phyloP scores from a whole-genome alignment of 371 early-diverging fungal genomes.

The Mortierella sp. region DNA sequence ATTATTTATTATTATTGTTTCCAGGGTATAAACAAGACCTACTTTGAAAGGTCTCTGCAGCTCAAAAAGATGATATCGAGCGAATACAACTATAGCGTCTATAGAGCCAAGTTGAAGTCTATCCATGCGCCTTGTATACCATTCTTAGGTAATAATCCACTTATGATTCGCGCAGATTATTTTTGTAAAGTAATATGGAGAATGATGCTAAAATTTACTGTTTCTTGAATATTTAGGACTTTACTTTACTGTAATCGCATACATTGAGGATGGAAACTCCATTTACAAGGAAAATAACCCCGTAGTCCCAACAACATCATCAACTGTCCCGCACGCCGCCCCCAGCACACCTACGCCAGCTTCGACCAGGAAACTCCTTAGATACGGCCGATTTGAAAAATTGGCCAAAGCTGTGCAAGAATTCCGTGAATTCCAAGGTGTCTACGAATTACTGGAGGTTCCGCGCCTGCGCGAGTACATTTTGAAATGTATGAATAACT shows the following conservation, averaged over 20 bases:
- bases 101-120: slow-evolving; percentile 86
- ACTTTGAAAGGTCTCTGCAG: slow-evolving; percentile 63
- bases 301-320: background rate
- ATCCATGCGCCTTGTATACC: slow-evolving; percentile 92
- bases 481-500: slow-evolving; percentile 34
- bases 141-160: slow-evolving; percentile 73
- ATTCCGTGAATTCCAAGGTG: slow-evolving; percentile 40
- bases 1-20: background rate
- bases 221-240: slow-evolving; percentile 41
- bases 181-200: background rate
- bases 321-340: background rate
- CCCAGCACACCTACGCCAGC: slow-evolving; percentile 15
- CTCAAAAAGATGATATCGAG: slow-evolving; percentile 78
- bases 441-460: slow-evolving; percentile 48
- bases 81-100: slow-evolving; percentile 83
- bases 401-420: slow-evolving; percentile 40
- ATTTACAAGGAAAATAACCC: slow-evolving; percentile 61
- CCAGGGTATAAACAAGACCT: slow-evolving; percentile 67
- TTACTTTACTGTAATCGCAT: slow-evolving; percentile 89
- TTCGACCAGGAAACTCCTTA: slow-evolving; percentile 27
- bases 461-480: slow-evolving; percentile 40
- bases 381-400: slow-evolving; percentile 42
- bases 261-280: slow-evolving; percentile 93
- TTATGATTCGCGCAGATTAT: background rate
- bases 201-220: background rate